Percentiles rank a stretch among this genome's conserved stretches.
These are phyloP conservation scores for Astrothelium subdiscretum DNA, from an alignment of 495 filamentous ascomycete species.

Conservation along the genomic window DNA sequence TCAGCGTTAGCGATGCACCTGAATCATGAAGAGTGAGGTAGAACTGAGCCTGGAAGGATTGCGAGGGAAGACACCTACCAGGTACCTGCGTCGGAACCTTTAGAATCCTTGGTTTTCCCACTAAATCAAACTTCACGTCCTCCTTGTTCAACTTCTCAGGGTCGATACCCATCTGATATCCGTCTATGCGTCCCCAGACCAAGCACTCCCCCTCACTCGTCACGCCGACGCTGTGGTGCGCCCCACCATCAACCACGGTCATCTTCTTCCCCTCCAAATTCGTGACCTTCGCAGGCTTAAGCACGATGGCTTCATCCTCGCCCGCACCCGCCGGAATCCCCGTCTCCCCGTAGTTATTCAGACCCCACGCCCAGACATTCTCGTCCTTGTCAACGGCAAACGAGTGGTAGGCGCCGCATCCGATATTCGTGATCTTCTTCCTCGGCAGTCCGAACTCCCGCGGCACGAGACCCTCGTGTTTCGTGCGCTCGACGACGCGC, in stretches of 20 bases:
- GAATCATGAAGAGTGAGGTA: background rate
- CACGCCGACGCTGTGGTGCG: conserved; percentile 55
- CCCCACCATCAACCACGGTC: conserved; percentile 48
- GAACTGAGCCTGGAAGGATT: background rate
- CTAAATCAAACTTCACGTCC: conserved; percentile 46
- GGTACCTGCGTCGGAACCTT: conserved; percentile 39
- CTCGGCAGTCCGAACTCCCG: conserved; percentile 55
- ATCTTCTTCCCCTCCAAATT: conserved; percentile 45
- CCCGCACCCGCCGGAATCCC: conserved; percentile 61
- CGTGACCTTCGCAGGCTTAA: conserved; percentile 47
- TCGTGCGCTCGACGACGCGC: conserved; percentile 50
- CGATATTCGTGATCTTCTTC: conserved; percentile 44
- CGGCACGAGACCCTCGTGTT: conserved; percentile 50
- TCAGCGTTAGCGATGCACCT: background rate
- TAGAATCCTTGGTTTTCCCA: conserved; percentile 45
- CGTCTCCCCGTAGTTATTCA: conserved; percentile 78
- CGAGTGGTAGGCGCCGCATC: conserved; percentile 56
- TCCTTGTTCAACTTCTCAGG: conserved; percentile 38
- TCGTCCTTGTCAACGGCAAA: conserved; percentile 65
- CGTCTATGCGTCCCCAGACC: conserved; percentile 59
- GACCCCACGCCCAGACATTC: conserved; percentile 70
- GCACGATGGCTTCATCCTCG: conserved; percentile 46
- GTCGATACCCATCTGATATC: conserved; percentile 47
- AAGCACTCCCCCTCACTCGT: conserved; percentile 51
- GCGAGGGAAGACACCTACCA: conserved; percentile 14